Evolutionary conservation across 306 rosid species (phyloP).

Genomic region (Gastrolobium villosum): DNA sequence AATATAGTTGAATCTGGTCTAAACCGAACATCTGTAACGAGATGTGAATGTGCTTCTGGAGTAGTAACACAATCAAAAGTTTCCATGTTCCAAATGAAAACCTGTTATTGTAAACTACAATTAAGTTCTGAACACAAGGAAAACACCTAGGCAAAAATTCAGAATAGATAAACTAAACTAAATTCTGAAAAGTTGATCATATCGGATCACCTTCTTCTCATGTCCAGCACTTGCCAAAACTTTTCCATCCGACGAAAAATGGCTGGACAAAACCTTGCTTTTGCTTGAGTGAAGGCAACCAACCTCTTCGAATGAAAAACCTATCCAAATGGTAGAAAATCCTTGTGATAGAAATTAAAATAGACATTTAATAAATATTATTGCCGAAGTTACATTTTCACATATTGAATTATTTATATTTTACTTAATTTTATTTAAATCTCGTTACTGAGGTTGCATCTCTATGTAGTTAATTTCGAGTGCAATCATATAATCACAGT

Average conservation of each 20-base stretch:
- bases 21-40: slow-evolving; percentile 75
- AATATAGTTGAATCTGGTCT: slow-evolving; percentile 60
- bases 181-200: slow-evolving; percentile 16
- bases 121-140: slow-evolving; percentile 45
- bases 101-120: slow-evolving; percentile 53
- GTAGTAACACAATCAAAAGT: slow-evolving; percentile 51
- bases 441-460: background rate
- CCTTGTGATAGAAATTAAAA: slow-evolving; percentile 40
- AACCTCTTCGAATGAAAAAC: slow-evolving; percentile 60
- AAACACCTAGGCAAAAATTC: slow-evolving; percentile 33
- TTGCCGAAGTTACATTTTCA: slow-evolving; percentile 27
- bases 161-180: slow-evolving; percentile 40
- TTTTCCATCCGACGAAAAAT: slow-evolving; percentile 74
- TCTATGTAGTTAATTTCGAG: background rate
- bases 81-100: slow-evolving; percentile 72
- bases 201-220: slow-evolving; percentile 65
- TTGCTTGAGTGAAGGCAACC: slow-evolving; percentile 60
- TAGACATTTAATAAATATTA: slow-evolving; percentile 9
- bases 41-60: slow-evolving; percentile 59
- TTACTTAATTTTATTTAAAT: background rate
- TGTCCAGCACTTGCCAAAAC: slow-evolving; percentile 68
- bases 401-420: background rate
- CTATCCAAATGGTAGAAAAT: slow-evolving; percentile 47
- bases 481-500: background rate
- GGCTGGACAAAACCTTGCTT: slow-evolving; percentile 63